Evolutionary conservation across 2,329 filamentous ascomycete genomes (phyloP).

Genomic region (Fusarium nanum): DNA sequence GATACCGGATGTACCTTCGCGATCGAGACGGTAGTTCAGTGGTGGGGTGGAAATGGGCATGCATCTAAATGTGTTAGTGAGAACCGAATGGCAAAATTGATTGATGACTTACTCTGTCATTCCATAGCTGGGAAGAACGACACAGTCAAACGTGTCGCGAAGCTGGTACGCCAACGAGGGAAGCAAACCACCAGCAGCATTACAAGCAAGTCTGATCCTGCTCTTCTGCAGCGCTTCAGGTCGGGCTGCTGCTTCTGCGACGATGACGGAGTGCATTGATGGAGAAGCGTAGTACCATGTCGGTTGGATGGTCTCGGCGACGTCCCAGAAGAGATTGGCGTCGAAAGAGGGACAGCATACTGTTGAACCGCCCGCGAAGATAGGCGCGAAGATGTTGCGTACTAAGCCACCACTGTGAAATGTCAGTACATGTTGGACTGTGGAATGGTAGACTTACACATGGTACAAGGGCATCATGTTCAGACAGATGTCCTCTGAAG

Average conservation of each 20-base stretch:
- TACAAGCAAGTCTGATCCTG: constrained; percentile 3
- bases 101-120: constrained; percentile 15
- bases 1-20: constrained; percentile 11
- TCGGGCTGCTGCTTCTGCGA: neutral
- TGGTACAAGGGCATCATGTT: constrained; percentile 26
- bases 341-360: constrained; percentile 15
- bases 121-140: constrained; percentile 13
- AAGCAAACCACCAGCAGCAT: constrained; percentile 1
- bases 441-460: neutral
- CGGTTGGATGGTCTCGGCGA: neutral
- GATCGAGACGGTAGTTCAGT: constrained; percentile 1
- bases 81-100: too few relatives aligned
- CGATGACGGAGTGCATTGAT: constrained; percentile 7
- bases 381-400: constrained; percentile 1
- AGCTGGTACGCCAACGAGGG: constrained; percentile 1
- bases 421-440: accelerated
- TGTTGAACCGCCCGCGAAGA: neutral
- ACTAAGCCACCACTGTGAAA: neutral
- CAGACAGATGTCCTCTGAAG: neutral
- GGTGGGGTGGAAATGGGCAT: constrained; percentile 13
- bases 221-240: neutral
- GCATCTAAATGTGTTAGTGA: neutral
- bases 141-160: neutral
- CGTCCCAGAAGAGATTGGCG: constrained; percentile 17
- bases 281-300: constrained; percentile 25